Base-by-base conservation (phyloP, 164 flowering plant species). In the Pachysandra terminalis region DNA sequence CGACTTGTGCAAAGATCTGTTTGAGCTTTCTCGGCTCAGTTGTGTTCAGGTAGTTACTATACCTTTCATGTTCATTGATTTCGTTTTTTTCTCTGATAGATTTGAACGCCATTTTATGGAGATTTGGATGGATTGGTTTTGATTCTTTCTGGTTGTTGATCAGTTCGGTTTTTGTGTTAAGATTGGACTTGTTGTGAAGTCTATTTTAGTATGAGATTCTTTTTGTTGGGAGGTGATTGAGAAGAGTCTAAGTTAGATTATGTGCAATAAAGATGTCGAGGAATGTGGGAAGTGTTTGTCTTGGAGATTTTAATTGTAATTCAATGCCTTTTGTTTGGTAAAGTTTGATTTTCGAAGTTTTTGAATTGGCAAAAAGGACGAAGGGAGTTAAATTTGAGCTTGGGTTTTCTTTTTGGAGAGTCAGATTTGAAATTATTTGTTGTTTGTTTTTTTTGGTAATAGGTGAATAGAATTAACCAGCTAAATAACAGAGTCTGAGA, bases 71-170 rank as follows among this genome's bases (percentile, higher is more conserved):
- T n/a, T n/a, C n/a, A n/a, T n/a, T n/a, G n/a, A n/a, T n/a, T n/a
- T n/a, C n/a, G n/a, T n/a, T n/a, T n/a, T n/a, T n/a, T n/a, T n/a
- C n/a, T n/a, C n/a, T n/a, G n/a, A n/a, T n/a, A n/a, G n/a, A n/a
- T n/a, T n/a, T n/a, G n/a, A n/a, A n/a, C 59, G n/a, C n/a, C n/a
- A n/a, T 22, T 64, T 65, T 19, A 13, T 57, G 60, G 5, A 8
- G 8, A 49, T n/a, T n/a, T n/a, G n/a, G 40, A 45, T 32, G 15
- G 56, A 8, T 45, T 26, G 9, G 5, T 57, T 59, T 58, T 49
- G 24, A 13, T 41, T 51, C 25, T 68, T 26, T 37, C 19, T 51
- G 23, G 27, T 32, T 53, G 14, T 27, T 64, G 56, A 67, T 67
- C 21, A 48, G 21, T 59, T 28, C 1, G 41, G 16, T 24, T 9